Percentiles rank a stretch among this genome's conserved stretches.
These are phyloP conservation scores for Rhizoclosmatium sp. DNA, from an alignment of 192 early-diverging fungal species.

Conservation along the genomic window DNA sequence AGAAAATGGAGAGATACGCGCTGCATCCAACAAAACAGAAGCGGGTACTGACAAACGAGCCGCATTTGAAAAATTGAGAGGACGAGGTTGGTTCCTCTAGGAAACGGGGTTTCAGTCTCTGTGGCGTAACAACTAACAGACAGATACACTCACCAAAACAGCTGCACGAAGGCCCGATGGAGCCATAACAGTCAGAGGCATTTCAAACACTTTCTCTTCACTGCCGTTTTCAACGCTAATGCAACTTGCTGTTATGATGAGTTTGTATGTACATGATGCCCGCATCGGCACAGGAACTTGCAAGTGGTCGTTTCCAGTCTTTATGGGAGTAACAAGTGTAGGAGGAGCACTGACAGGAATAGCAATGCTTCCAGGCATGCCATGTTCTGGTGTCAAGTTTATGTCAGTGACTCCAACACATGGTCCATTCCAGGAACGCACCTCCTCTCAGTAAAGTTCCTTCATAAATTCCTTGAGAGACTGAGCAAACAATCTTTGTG, in stretches of 20 bases:
- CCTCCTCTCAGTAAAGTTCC: slow-evolving; percentile 25
- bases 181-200: slow-evolving; percentile 26
- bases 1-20: slow-evolving; percentile 14
- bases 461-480: slow-evolving; percentile 1
- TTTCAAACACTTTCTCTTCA: neutral
- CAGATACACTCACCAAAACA: neutral
- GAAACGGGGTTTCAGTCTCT: neutral
- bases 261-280: slow-evolving; percentile 1
- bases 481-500: neutral
- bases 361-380: slow-evolving; percentile 5
- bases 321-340: slow-evolving; percentile 14
- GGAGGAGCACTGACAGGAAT: slow-evolving; percentile 18
- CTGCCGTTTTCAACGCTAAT: neutral
- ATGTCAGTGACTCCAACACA: neutral
- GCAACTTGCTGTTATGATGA: slow-evolving; percentile 3
- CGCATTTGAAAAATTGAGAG: slow-evolving; percentile 14
- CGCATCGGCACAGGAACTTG: slow-evolving; percentile 2
- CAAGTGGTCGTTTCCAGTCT: neutral
- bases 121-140: neutral
- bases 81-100: slow-evolving; percentile 34
- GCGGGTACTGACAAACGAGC: slow-evolving; percentile 8
- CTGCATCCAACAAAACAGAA: slow-evolving; percentile 8
- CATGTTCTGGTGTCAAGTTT: slow-evolving; percentile 11
- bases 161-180: slow-evolving; percentile 28
- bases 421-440: neutral